These are phyloP conservation scores for Dictyostelium firmibasis DNA, from an alignment of 78 protist genomes.

Conservation along the genomic window DNA sequence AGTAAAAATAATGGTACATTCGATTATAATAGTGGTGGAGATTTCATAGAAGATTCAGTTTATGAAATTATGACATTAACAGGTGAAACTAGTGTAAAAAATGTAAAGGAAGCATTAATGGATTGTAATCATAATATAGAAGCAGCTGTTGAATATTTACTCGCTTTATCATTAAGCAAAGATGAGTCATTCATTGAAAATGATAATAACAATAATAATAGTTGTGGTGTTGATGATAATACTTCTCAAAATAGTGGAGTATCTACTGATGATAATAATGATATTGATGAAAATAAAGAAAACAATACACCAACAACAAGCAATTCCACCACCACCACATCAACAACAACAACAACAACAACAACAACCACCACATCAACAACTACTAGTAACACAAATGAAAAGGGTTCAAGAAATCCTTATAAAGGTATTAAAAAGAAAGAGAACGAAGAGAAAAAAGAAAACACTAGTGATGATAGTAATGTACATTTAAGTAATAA, in stretches of 20 bases:
- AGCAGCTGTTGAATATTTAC: slow-evolving; percentile 57
- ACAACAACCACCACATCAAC: background rate
- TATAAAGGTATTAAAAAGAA: slow-evolving; percentile 27
- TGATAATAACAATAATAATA: too few species aligned
- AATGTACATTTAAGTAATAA: slow-evolving; percentile 15
- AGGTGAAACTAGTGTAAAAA: slow-evolving; percentile 60
- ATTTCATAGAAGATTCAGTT: slow-evolving; percentile 17
- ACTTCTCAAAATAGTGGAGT: background rate
- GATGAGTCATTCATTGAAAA: background rate
- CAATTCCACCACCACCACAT: slow-evolving; percentile 14
- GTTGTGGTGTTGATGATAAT: background rate
- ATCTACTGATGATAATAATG: background rate
- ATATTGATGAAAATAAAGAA: background rate
- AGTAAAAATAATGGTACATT: too few species aligned
- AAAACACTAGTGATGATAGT: background rate
- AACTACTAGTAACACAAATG: background rate
- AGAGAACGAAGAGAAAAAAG: background rate
- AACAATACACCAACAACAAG: slow-evolving; percentile 5
- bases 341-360: slow-evolving; percentile 40
- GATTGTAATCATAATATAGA: slow-evolving; percentile 64
- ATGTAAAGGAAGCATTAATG: slow-evolving; percentile 54
- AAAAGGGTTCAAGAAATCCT: slow-evolving; percentile 45
- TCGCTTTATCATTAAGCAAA: slow-evolving; percentile 10
- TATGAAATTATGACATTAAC: slow-evolving; percentile 58
- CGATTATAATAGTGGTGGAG: background rate